Conservation (phyloP, 2,329 filamentous ascomycete genomes). For the Nothophoma quercina region DNA sequence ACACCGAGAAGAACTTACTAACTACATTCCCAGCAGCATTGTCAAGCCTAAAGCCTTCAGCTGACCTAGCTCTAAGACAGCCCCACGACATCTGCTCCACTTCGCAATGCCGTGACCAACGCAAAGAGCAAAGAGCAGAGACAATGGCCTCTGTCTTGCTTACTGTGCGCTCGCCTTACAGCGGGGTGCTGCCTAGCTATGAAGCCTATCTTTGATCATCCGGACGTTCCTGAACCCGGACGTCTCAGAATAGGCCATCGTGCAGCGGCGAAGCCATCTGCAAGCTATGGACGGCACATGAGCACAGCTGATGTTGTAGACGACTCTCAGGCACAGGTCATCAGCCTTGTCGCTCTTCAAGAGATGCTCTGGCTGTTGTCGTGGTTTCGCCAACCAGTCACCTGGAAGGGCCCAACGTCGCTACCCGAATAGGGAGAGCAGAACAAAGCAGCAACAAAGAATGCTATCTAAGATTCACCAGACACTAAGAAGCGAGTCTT, state of each 20-base stretch:
- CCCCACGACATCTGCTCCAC: conserved; percentile 17
- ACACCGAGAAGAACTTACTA: neutral
- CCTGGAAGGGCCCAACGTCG: neutral
- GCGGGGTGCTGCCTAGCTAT: neutral
- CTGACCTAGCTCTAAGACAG: conserved; percentile 29
- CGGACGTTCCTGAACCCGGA: neutral
- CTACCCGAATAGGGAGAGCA: neutral
- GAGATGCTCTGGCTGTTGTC: neutral
- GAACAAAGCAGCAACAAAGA: neutral
- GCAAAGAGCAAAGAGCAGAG: conserved; percentile 1
- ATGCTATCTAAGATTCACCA: no score
- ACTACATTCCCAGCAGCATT: neutral
- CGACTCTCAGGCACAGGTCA: neutral
- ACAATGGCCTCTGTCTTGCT: neutral
- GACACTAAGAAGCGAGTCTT: conserved; percentile 1
- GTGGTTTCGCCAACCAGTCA: neutral
- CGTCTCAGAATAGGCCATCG: conserved; percentile 10
- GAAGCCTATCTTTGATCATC: conserved; percentile 2
- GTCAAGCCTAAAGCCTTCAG: conserved; percentile 8
- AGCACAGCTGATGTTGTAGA: neutral
- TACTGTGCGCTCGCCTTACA: conserved; percentile 6
- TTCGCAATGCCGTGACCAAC: conserved; percentile 9
- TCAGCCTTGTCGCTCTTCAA: neutral
- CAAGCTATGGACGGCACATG: neutral
- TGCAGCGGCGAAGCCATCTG: conserved; percentile 8